phyloP scores from a whole-genome alignment of 306 rosid genomes.

The Vigna trinervia region DNA sequence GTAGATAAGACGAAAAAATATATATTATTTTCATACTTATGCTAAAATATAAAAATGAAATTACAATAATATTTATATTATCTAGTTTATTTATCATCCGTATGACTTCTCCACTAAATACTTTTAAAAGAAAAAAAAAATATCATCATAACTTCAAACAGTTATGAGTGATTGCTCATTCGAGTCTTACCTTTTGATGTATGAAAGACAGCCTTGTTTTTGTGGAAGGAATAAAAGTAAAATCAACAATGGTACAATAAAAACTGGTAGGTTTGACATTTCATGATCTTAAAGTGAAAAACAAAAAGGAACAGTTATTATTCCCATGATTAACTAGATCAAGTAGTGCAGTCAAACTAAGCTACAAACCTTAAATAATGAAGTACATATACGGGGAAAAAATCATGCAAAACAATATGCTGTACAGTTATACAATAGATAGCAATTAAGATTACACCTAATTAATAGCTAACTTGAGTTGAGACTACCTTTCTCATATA shows the following conservation, averaged over 20 bases:
- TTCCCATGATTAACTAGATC: constrained; percentile 44
- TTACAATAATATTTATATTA: no score
- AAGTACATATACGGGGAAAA: constrained; percentile 39
- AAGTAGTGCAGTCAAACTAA: constrained; percentile 36
- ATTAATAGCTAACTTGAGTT: constrained; percentile 27
- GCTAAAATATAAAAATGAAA: no score
- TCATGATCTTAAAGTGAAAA: not conserved
- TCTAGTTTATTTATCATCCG: no score
- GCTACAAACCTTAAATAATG: constrained; percentile 38
- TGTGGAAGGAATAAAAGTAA: not conserved
- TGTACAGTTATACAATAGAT: constrained; percentile 67
- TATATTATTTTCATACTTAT: no score
- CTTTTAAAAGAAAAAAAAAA: no score
- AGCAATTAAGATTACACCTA: constrained; percentile 41
- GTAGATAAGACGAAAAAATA: no score
- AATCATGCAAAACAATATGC: constrained; percentile 49
- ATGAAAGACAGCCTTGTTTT: not conserved
- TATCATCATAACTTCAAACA: not conserved
- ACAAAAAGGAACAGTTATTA: constrained; percentile 1
- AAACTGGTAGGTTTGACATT: constrained; percentile 6
- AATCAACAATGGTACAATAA: not conserved
- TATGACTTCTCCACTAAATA: no score
- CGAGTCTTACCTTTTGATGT: no score
- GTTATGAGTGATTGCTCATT: not conserved
- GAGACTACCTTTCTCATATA: constrained; percentile 49